Evolutionary conservation across 1,139 yeast species (phyloP).

Genomic region (Kodamaea fungicola): DNA sequence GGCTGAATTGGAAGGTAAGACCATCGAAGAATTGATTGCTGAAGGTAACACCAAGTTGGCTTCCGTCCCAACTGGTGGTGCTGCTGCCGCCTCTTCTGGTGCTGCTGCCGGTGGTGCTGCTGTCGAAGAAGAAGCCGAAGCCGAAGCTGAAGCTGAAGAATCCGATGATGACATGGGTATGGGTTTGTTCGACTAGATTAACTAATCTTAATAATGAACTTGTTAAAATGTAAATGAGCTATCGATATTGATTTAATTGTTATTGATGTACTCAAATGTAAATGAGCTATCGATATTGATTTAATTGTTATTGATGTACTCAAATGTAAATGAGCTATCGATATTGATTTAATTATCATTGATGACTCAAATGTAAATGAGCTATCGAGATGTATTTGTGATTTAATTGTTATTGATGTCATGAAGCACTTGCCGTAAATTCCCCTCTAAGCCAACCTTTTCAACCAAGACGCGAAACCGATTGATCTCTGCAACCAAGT

Average conservation of each 20-base stretch:
- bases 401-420: conserved; percentile 4
- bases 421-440: conserved; percentile 3
- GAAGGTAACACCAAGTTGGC: conserved; percentile 82
- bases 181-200: conserved; percentile 76
- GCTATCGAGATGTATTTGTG: too few species aligned
- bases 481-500: conserved; percentile 21
- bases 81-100: conserved; percentile 62
- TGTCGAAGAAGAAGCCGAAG: conserved; percentile 40
- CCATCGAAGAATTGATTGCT: conserved; percentile 70
- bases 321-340: too few species aligned
- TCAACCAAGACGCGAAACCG: conserved; percentile 34
- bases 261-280: too few species aligned
- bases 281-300: too few species aligned
- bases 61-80: conserved; percentile 81
- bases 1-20: conserved; percentile 73
- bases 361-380: too few species aligned
- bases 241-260: too few species aligned
- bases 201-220: conserved; percentile 3
- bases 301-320: too few species aligned
- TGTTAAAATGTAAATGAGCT: conserved; percentile 3
- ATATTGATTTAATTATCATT: too few species aligned
- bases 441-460: conserved; percentile 13
- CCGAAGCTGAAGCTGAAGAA: conserved; percentile 35
- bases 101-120: conserved; percentile 40
- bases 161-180: conserved; percentile 52